These are phyloP conservation scores for Peronospora belbahrii DNA, from an alignment of 352 stramenopile species.

Conservation along the genomic window DNA sequence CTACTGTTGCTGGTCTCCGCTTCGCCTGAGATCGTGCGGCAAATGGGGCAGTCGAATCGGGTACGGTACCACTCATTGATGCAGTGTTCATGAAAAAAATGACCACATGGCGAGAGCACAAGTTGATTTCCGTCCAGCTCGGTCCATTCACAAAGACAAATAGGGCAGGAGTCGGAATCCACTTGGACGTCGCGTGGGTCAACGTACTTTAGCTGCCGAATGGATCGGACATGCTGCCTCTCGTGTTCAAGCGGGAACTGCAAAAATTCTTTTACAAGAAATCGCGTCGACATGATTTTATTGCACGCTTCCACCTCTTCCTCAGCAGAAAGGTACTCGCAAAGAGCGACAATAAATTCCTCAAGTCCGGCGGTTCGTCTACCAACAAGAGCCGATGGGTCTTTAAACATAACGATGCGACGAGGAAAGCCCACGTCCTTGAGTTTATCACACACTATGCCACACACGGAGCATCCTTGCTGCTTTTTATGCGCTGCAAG, in stretches of 20 bases:
- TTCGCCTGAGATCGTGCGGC: constrained; percentile 65
- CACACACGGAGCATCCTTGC: constrained; percentile 43
- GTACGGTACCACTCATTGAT: constrained; percentile 87
- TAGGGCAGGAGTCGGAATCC: constrained; percentile 74
- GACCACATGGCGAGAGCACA: constrained; percentile 69
- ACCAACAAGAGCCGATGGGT: constrained; percentile 46
- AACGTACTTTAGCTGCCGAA: constrained; percentile 80
- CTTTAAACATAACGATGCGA: constrained; percentile 70
- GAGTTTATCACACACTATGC: constrained; percentile 43
- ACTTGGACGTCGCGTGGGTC: constrained; percentile 74
- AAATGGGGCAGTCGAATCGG: constrained; percentile 85
- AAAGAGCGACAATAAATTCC: constrained; percentile 71
- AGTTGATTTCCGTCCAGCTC: constrained; percentile 79
- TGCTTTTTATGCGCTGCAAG: constrained; percentile 55
- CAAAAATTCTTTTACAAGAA: constrained; percentile 76
- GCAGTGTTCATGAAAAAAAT: constrained; percentile 86
- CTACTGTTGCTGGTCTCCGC: constrained; percentile 23
- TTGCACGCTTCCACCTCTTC: constrained; percentile 48
- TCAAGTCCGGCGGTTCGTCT: constrained; percentile 61
- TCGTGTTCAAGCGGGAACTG: constrained; percentile 80
- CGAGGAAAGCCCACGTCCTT: constrained; percentile 67
- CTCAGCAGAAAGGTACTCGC: constrained; percentile 51
- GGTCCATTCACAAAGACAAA: constrained; percentile 78
- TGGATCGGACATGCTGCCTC: constrained; percentile 69
- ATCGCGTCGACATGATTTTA: constrained; percentile 60